These are phyloP conservation scores for Heterobasidion irregulare DNA, from an alignment of 1,284 basidiomycete genomes.

Conservation along the genomic window DNA sequence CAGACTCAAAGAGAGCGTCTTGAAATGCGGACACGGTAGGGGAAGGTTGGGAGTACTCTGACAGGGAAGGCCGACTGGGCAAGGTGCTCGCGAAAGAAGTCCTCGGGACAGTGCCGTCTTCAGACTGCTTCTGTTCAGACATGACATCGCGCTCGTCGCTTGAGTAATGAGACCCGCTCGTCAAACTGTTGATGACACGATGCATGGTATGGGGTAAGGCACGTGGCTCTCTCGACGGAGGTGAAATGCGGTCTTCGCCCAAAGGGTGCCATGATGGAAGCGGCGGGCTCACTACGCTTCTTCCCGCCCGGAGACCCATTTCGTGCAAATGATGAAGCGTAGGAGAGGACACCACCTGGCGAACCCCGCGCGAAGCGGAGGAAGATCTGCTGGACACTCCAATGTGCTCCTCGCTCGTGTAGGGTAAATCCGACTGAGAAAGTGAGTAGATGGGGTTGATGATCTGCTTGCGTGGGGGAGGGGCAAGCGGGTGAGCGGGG, in stretches of 20 bases:
- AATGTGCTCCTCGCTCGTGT: conserved; percentile 5
- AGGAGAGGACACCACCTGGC: conserved; percentile 16
- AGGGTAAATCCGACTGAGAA: conserved; percentile 47
- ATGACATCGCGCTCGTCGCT: conserved; percentile 31
- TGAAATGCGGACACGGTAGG: conserved; percentile 68
- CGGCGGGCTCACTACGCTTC: conserved; percentile 33
- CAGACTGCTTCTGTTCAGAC: conserved; percentile 21
- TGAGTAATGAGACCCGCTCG: conserved; percentile 31
- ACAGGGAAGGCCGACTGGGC: conserved; percentile 36
- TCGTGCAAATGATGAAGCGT: conserved; percentile 11
- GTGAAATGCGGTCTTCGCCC: too few relatives aligned
- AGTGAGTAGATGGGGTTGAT: conserved; percentile 35
- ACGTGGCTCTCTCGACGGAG: conserved; percentile 18
- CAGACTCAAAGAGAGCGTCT: conserved; percentile 37
- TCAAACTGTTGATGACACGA: conserved; percentile 22
- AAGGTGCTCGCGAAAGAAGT: conserved; percentile 23
- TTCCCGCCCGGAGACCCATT: conserved; percentile 12
- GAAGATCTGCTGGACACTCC: conserved; percentile 4
- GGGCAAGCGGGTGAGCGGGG: conserved; percentile 36
- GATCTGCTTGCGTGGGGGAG: conserved; percentile 48
- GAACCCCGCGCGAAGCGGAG: conserved; percentile 7
- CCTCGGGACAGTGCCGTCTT: conserved; percentile 20
- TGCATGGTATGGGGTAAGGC: conserved; percentile 13
- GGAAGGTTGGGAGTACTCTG: conserved; percentile 49
- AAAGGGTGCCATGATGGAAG: conserved; percentile 15